A percentile compares a stretch with the other conserved stretches of the same genome.
phyloP scores from a whole-genome alignment of 2,329 filamentous ascomycete genomes.

The Ophiostoma himal-ulmi region DNA sequence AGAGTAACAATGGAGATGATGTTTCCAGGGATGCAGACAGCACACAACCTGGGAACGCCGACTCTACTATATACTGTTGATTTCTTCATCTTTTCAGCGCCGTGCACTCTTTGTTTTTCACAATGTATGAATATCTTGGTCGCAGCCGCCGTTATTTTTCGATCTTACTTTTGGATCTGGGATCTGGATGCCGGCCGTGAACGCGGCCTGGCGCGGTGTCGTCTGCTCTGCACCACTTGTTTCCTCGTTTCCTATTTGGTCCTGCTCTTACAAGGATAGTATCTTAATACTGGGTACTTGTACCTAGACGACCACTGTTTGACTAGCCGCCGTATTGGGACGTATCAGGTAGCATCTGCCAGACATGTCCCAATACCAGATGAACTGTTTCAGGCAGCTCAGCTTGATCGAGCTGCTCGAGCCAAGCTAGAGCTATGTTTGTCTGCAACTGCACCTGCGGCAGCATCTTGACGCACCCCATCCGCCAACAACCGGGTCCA shows the following conservation, averaged over 20 bases:
- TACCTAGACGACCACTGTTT: background rate
- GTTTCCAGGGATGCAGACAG: background rate
- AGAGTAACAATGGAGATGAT: background rate
- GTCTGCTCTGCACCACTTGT: background rate
- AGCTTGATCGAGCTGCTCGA: background rate
- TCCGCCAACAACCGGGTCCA: background rate
- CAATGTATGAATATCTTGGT: background rate
- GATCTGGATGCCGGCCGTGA: background rate
- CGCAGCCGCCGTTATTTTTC: constrained; percentile 10
- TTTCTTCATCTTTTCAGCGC: background rate
- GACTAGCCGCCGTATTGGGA: constrained; percentile 11
- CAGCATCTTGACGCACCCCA: background rate
- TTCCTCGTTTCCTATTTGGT: background rate
- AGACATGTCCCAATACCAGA: background rate
- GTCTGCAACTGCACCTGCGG: background rate
- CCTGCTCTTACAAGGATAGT: background rate
- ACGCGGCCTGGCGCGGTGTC: background rate
- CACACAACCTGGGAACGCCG: constrained; percentile 1
- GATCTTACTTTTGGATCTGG: background rate
- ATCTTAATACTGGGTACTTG: background rate
- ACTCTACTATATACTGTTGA: background rate
- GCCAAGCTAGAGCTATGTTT: background rate
- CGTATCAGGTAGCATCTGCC: constrained; percentile 4
- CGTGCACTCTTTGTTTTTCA: too few species aligned
- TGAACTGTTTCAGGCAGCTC: constrained; percentile 8